A percentile compares a stretch with the other conserved stretches of the same genome.
phyloP scores from a whole-genome alignment of 1,139 yeast species.

The Geotrichum histeridarum region DNA sequence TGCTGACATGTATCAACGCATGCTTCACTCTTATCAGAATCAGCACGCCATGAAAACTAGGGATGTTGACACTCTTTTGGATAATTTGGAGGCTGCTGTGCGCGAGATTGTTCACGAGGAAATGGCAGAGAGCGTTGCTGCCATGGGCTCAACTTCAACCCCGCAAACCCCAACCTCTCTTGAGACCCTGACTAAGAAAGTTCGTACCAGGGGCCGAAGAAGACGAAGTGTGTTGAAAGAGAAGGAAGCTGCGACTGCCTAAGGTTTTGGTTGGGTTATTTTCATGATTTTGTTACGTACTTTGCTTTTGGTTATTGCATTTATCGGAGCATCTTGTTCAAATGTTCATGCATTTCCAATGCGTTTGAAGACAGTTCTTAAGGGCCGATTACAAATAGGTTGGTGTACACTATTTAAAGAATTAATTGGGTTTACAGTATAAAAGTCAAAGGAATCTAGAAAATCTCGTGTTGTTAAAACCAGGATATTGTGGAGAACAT shows the following conservation, averaged over 20 bases:
- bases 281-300: too few relatives aligned
- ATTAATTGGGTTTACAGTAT: too few relatives aligned
- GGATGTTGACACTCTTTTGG: slow-evolving; percentile 10
- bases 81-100: slow-evolving; percentile 9
- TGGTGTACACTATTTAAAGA: too few relatives aligned
- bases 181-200: slow-evolving; percentile 10
- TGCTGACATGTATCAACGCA: slow-evolving; percentile 8
- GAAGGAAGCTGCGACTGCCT: not conserved
- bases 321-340: too few relatives aligned
- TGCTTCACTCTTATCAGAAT: slow-evolving; percentile 5
- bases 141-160: not conserved
- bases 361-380: too few relatives aligned
- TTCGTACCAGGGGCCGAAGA: slow-evolving; percentile 13
- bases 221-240: slow-evolving; percentile 8
- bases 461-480: too few relatives aligned
- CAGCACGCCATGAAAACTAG: slow-evolving; percentile 1
- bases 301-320: too few relatives aligned
- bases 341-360: too few relatives aligned
- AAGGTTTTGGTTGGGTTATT: too few relatives aligned
- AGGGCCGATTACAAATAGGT: too few relatives aligned
- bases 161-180: slow-evolving; percentile 1
- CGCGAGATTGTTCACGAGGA: slow-evolving; percentile 13
- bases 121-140: not conserved
- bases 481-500: too few relatives aligned
- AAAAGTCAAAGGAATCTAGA: too few relatives aligned